Evolutionary conservation across 2,329 filamentous ascomycete genomes (phyloP), one percentile per base, ranked within the genome.

Genomic region (Claviceps arundinis): DNA sequence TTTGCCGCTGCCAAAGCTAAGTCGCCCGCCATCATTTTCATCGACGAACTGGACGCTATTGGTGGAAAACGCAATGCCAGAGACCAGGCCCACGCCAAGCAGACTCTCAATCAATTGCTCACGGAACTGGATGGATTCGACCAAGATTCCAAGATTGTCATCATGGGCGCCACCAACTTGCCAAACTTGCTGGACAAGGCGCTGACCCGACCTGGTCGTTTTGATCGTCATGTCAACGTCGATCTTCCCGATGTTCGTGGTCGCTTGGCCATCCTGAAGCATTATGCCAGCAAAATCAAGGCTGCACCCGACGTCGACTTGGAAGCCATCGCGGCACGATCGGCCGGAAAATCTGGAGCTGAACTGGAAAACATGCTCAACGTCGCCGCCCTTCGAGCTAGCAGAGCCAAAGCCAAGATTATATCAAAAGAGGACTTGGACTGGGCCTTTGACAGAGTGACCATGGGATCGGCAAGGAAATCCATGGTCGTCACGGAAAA

Each of bases 91-190:
- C 95, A 98, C 65, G 87, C 91, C 58, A 96, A 96, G 68, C 94
- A 98, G 70, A 98, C 93, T 0, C 77, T 98, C 57, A 98, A 98
- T 65, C 93, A 98, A 70, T 80, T 98, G 51, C 80, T 98, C 53
- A 97, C 94, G 17, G 93, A 98, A 66, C 79, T 98, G 41, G 94
- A 98, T 61, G 94, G 94, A 24, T 98, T 98, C 63, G 89, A 95
- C 53, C 90, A 96, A 65, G 89, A 87, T 62, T 93, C 85, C 57
- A 89, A 90, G 57, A 89, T 98, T 30, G 95, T 98, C 63, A 91
- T 98, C 63, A 84, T 98, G 55, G 93, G 85, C 49, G 93, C 93
- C 3, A 98, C 93, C 57, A 98, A 98, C 70, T 93, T 96, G 63
- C 93, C 93, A 3, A 84, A 96, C 68, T 76, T 91, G 37, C 81